Evolutionary conservation across 129 eudicot genomes (phyloP), one percentile per base, ranked within the genome.

Genomic region (Rutidosis leptorrhynchoides): DNA sequence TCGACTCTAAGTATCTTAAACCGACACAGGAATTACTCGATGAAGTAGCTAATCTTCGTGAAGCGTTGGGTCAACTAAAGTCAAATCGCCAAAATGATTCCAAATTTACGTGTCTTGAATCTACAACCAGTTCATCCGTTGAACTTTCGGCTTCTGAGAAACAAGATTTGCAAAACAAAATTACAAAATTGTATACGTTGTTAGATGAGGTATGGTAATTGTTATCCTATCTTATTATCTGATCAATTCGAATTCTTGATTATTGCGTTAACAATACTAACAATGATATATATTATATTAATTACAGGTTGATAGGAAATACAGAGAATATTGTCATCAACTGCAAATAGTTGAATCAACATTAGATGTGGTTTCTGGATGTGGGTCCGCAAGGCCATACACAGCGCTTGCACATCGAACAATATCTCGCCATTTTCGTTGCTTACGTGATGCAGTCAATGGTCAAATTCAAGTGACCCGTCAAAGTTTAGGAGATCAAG

Each of bases 201-300:
- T 77, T 92, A 78, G 95, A 92, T 65, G 96, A 88, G 95, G 98
- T 88, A 77, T 83, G 95, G 96, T 88, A 75, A 70, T n/a, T n/a
- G n/a, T n/a, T n/a, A n/a, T n/a, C 16, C 64, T 4, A 25, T 21
- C 37, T 23, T 27, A 17, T 23, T 27, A 17, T 5, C 14, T 33
- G 3, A n/a, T 32, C 2, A 16, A 33, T 63, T 29, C 19, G 7
- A 52, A 33, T 67, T 72, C 21, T 15, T 32, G 53, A 33, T 14
- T 55, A 67, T 4, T 25, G 5, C 52, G 12, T 12, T 17, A 26
- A n/a, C 15, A n/a, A 46, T 48, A 8, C 25, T 72, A 24, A 73
- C 15, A 17, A 37, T 6, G 45, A 19, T 21, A 63, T 63, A 27
- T 6, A 30, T 12, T 21, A 63, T 63, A 27, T 63, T 29, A 73